phyloP scores from a whole-genome alignment of 2,329 filamentous ascomycete genomes.

The Cordyceps cateniannulata region DNA sequence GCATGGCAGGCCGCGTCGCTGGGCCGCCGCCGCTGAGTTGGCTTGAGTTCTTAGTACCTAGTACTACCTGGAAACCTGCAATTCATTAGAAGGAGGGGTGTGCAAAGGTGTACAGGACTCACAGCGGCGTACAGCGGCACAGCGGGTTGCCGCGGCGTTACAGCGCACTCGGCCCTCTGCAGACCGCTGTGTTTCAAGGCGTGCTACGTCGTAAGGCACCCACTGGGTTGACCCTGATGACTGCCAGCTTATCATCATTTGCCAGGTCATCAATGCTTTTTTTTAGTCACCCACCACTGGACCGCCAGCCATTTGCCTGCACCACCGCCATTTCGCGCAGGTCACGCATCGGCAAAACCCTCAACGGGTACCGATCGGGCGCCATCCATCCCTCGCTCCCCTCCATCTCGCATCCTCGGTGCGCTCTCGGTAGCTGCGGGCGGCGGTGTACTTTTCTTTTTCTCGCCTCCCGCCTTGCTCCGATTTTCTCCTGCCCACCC shows the following conservation, averaged over 20 bases:
- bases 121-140: background rate
- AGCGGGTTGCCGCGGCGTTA: background rate
- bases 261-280: background rate
- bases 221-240: background rate
- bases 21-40: background rate
- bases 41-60: background rate
- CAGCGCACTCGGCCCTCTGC: background rate
- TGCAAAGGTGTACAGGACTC: background rate
- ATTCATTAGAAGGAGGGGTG: background rate
- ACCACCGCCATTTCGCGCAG: background rate
- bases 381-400: background rate
- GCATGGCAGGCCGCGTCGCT: background rate
- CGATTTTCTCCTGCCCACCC: background rate
- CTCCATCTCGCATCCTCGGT: background rate
- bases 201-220: no score
- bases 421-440: background rate
- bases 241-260: background rate
- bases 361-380: slow-evolving; percentile 3
- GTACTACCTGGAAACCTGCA: background rate
- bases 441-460: background rate
- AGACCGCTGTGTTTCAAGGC: background rate
- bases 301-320: background rate
- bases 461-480: background rate
- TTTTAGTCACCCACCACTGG: background rate
- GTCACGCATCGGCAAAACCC: slow-evolving; percentile 2